These are phyloP conservation scores for Xeromyces bisporus DNA, from an alignment of 495 filamentous ascomycete genomes.

Conservation along the genomic window DNA sequence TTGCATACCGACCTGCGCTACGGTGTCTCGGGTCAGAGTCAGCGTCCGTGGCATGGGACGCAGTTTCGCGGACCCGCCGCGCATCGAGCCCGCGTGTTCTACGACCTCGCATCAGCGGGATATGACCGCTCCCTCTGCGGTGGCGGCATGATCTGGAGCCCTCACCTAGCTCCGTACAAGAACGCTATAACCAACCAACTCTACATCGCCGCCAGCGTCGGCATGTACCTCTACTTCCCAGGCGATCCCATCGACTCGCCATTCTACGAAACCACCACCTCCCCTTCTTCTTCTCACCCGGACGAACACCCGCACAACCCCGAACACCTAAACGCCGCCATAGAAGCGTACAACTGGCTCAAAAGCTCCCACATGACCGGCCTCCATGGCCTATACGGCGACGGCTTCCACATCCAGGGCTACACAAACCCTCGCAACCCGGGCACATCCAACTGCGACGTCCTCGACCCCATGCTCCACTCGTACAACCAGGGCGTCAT, in stretches of 20 bases:
- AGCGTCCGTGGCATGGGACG: slow-evolving; percentile 47
- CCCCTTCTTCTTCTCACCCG: slow-evolving; percentile 2
- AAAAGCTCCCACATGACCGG: slow-evolving; percentile 68
- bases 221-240: slow-evolving; percentile 84
- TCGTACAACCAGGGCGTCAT: slow-evolving; percentile 94
- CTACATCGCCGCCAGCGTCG: slow-evolving; percentile 64
- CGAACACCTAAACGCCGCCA: slow-evolving; percentile 49
- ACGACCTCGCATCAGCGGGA: slow-evolving; percentile 58
- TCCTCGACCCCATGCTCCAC: slow-evolving; percentile 74
- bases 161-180: slow-evolving; percentile 70
- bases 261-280: slow-evolving; percentile 23
- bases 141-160: slow-evolving; percentile 91
- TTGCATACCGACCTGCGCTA: slow-evolving; percentile 49
- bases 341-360: slow-evolving; percentile 73
- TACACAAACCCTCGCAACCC: slow-evolving; percentile 31
- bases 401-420: slow-evolving; percentile 79
- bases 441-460: slow-evolving; percentile 48
- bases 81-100: slow-evolving; percentile 78
- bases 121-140: slow-evolving; percentile 74
- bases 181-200: slow-evolving; percentile 96
- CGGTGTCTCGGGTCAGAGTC: slow-evolving; percentile 4
- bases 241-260: slow-evolving; percentile 60
- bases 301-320: slow-evolving; percentile 38
- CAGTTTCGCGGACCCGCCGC: slow-evolving; percentile 68
- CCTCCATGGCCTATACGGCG: slow-evolving; percentile 55